Conservation (phyloP, 2,329 filamentous ascomycete genomes). For the Septoria linicola region DNA sequence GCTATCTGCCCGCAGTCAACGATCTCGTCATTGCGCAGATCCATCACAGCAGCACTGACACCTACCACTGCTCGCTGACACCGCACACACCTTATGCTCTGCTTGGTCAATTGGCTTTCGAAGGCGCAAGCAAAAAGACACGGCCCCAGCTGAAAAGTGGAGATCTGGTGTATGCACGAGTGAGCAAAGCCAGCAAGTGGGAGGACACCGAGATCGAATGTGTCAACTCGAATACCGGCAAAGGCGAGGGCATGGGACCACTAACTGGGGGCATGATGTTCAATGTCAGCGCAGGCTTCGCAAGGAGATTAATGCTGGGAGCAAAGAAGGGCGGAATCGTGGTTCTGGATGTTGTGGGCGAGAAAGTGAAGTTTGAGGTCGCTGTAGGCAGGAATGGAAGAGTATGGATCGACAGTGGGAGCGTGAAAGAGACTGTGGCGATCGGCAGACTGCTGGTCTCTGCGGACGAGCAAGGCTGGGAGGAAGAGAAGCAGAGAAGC, state of each 20-base stretch:
- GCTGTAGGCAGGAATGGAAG: slow-evolving; percentile 89
- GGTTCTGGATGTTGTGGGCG: slow-evolving; percentile 77
- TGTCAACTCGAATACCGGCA: slow-evolving; percentile 80
- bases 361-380: slow-evolving; percentile 85
- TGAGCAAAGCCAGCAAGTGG: slow-evolving; percentile 73
- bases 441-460: slow-evolving; percentile 77
- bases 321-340: slow-evolving; percentile 64
- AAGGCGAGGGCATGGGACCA: slow-evolving; percentile 81
- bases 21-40: slow-evolving; percentile 89
- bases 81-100: slow-evolving; percentile 62
- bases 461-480: slow-evolving; percentile 68
- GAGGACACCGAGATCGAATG: slow-evolving; percentile 91
- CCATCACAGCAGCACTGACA: slow-evolving; percentile 70
- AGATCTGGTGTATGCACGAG: slow-evolving; percentile 83
- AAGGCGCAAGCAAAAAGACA: slow-evolving; percentile 88
- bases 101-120: slow-evolving; percentile 87
- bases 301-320: slow-evolving; percentile 68
- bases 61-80: slow-evolving; percentile 76
- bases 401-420: slow-evolving; percentile 85
- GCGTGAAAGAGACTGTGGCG: slow-evolving; percentile 67
- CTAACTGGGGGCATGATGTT: slow-evolving; percentile 85
- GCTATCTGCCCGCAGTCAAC: slow-evolving; percentile 76
- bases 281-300: slow-evolving; percentile 73
- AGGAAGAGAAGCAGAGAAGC: slow-evolving; percentile 67
- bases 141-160: slow-evolving; percentile 73